Evolutionary conservation across 352 stramenopile species (phyloP).

Genomic region (Pythium angustatum): DNA sequence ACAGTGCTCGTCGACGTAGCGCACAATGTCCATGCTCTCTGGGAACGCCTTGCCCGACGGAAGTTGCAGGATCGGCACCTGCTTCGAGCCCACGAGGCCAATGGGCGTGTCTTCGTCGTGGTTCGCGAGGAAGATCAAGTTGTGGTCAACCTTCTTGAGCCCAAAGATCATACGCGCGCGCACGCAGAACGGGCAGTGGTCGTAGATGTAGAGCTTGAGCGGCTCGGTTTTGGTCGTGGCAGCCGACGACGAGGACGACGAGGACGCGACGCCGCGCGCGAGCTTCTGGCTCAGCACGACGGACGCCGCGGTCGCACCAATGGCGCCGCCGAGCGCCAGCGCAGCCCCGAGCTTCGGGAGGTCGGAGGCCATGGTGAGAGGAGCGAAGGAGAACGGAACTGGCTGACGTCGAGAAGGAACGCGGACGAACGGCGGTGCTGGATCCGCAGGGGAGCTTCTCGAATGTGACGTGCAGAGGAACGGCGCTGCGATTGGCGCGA

Average conservation of each 20-base stretch:
- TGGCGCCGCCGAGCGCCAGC: constrained; percentile 45
- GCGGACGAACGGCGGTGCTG: background rate
- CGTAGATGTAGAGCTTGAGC: constrained; percentile 62
- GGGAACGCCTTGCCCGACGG: constrained; percentile 44
- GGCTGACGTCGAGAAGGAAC: background rate
- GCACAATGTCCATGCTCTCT: constrained; percentile 61
- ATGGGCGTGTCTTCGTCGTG: constrained; percentile 58
- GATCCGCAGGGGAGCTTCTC: constrained; percentile 13
- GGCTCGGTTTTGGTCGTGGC: background rate
- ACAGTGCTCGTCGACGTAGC: constrained; percentile 54
- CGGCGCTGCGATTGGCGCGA: constrained; percentile 18
- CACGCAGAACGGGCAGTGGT: constrained; percentile 61
- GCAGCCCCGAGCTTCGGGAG: constrained; percentile 48
- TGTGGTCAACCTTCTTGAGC: constrained; percentile 43
- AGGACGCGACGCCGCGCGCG: constrained; percentile 8
- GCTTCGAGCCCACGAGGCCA: constrained; percentile 44
- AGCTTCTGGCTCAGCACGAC: constrained; percentile 23
- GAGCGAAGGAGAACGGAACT: background rate
- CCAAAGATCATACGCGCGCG: constrained; percentile 54
- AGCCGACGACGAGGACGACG: background rate
- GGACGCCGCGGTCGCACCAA: constrained; percentile 41
- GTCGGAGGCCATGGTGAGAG: constrained; percentile 35
- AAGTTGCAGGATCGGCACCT: constrained; percentile 49
- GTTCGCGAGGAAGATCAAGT: constrained; percentile 46
- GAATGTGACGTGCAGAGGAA: constrained; percentile 22